Evolutionary conservation across 2,329 filamentous ascomycete species (phyloP), one percentile per base, ranked within the genome.

Genomic region (Penicillium sp.): DNA sequence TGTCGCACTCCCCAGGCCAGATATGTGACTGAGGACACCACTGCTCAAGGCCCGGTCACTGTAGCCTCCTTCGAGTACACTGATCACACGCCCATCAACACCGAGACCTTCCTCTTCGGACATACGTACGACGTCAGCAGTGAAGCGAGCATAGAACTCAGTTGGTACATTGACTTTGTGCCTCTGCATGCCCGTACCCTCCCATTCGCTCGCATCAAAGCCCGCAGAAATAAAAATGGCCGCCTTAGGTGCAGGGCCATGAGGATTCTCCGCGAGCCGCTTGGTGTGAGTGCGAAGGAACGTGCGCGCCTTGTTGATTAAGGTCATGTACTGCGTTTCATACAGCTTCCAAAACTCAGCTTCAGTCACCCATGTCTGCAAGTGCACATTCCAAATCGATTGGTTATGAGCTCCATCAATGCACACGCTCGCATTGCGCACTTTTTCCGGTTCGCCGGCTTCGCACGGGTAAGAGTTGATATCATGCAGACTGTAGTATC

Each of bases 401-500:
- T 99, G 94, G 1, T 91, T 89, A 69, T 99, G 94, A 0, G 93
- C 92, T 66, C 92, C 92, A 56, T 97, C 92, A 59, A 99, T 87
- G 71, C 95, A 97, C 23, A 97, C 77, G 76, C 92, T 97, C 1
- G 95, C 94, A 65, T 93, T 96, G 69, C 89, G 91, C 48, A 97
- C 88, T 74, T 97, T 97, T 19, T 94, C 91, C 54, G 89, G 85
- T 58, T 97, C 93, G n/a, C 93, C 94, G 70, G 83, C 85, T 72
- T 99, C 94, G 71, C 94, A 99, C 0, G 95, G 94, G 68, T 95
- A 99, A 0, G 93, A 97, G 74, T 99, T 97, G 77, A 99, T 97
- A 68, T 99, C 94, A 71, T 99, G 94, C 39, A 99, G 73, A 71
- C 92, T 97, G 73, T 96, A 97, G 71, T 99, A 99, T 9, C 92